These are phyloP conservation scores for Scalesia atractyloides DNA, from an alignment of 129 eudicot genomes.

Conservation along the genomic window DNA sequence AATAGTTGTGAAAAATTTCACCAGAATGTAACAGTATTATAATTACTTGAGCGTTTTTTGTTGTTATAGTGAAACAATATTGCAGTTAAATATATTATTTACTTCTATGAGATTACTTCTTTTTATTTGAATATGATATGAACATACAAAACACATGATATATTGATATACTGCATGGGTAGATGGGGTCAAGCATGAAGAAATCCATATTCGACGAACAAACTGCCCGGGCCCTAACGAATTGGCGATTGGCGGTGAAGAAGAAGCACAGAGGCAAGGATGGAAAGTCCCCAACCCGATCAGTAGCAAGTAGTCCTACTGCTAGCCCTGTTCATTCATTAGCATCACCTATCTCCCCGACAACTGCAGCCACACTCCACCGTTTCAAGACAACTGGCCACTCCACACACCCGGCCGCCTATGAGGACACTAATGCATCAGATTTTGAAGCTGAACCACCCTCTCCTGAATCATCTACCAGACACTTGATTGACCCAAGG, in stretches of 20 bases:
- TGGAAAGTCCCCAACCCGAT: constrained; percentile 47
- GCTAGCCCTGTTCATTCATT: constrained; percentile 51
- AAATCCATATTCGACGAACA: constrained; percentile 82
- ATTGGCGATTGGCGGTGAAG: constrained; percentile 65
- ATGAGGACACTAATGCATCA: constrained; percentile 44
- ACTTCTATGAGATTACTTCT: not conserved
- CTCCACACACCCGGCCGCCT: constrained; percentile 43
- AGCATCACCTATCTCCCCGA: constrained; percentile 44
- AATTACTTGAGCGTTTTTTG: too few species aligned
- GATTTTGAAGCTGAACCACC: constrained; percentile 59
- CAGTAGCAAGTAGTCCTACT: constrained; percentile 35
- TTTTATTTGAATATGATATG: not conserved
- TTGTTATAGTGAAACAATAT: not conserved
- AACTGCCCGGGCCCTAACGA: constrained; percentile 57
- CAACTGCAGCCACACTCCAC: constrained; percentile 45
- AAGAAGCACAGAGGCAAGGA: constrained; percentile 49
- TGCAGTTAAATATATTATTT: not conserved
- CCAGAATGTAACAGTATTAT: too few species aligned
- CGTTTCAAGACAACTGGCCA: constrained; percentile 87
- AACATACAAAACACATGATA: not conserved
- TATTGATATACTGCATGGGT: constrained; percentile 1
- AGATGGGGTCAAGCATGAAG: constrained; percentile 88
- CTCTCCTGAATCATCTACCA: constrained; percentile 45
- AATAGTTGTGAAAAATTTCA: too few species aligned
- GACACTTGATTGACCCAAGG: constrained; percentile 39